Base-by-base conservation (phyloP, 768 basidiomycete genomes). In the Leccinum boreale region DNA sequence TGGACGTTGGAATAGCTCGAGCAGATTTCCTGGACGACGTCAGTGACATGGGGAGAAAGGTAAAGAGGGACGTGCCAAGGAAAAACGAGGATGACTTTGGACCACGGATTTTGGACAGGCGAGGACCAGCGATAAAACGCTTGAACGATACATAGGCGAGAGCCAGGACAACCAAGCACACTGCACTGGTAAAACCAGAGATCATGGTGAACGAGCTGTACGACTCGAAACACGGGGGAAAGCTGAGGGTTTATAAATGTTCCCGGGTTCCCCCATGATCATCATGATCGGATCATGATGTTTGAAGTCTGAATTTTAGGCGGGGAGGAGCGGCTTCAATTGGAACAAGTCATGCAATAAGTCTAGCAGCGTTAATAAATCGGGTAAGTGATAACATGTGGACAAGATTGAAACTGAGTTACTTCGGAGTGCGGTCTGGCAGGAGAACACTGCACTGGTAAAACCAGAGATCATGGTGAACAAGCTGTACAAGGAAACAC, bases 1-100 rank as follows among this genome's bases (percentile, higher is more conserved):
- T 4, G 70, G 62, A 28, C 55, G 56, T 58, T 68, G 74, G 33
- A 66, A 67, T n/a, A 74, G 12, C 19, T 75, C 71, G 5, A 55
- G 48, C 28, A 71, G 29, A 57, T 75, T 68, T 9, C 73, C 73
- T 73, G 50, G 2, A 15, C 8, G 24, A 55, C 11, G 51, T 68
- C 29, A 61, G 51, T 73, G 52, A 48, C 2, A 11, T 23, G n/a
- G 49, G 5, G 19, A 44, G 19, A 19, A 5, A 19, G 42, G 14
- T 5, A 12, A 53, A n/a, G n/a, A 24, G 12, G 10, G n/a, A 35
- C 26, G 8, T 53, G 58, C 68, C 63, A n/a, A 58, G 47, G 42
- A 69, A 0, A 24, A 71, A 69, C 0, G 68, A 71, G 12, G 70
- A 35, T 15, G 68, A 46, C 15, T 59, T 64, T 6, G 70, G 67